Evolutionary conservation across 164 flowering plant species (phyloP).

Genomic region (Annona squamosa): DNA sequence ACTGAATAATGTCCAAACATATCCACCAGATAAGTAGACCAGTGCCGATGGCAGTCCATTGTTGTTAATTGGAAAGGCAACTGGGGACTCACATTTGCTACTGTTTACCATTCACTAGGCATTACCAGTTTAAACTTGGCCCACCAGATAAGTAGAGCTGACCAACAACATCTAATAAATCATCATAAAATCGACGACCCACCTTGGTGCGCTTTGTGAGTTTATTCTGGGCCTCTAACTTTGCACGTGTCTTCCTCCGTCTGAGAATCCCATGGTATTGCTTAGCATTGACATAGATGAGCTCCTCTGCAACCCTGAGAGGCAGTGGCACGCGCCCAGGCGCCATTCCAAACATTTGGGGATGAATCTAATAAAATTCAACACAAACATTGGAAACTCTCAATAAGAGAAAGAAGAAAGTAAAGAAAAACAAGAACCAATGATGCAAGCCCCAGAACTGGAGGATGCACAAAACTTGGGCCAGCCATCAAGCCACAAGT

Average conservation of each 20-base stretch:
- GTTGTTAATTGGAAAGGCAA: too few species aligned
- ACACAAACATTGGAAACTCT: background rate
- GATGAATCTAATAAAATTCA: conserved; percentile 30
- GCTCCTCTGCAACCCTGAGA: conserved; percentile 54
- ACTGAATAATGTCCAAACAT: too few species aligned
- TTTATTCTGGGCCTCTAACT: conserved; percentile 79
- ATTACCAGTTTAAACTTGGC: too few species aligned
- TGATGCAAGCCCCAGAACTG: background rate
- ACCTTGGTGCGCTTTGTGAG: conserved; percentile 63
- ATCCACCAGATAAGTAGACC: too few species aligned
- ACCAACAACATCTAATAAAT: background rate
- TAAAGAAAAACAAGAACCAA: background rate
- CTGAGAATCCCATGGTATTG: conserved; percentile 76
- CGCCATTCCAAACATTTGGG: conserved; percentile 47
- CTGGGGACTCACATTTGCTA: too few species aligned
- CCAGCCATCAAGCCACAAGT: too few species aligned
- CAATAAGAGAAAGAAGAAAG: background rate
- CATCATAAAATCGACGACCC: background rate
- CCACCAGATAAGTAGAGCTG: too few species aligned
- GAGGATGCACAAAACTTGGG: too few species aligned
- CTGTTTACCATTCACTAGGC: too few species aligned
- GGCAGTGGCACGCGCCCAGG: conserved; percentile 67
- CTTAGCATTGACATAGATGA: conserved; percentile 77
- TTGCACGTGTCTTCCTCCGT: conserved; percentile 74
- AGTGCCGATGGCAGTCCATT: too few species aligned